These are phyloP conservation scores for Truncatella angustata DNA, from an alignment of 2,329 filamentous ascomycete species.

Conservation along the genomic window DNA sequence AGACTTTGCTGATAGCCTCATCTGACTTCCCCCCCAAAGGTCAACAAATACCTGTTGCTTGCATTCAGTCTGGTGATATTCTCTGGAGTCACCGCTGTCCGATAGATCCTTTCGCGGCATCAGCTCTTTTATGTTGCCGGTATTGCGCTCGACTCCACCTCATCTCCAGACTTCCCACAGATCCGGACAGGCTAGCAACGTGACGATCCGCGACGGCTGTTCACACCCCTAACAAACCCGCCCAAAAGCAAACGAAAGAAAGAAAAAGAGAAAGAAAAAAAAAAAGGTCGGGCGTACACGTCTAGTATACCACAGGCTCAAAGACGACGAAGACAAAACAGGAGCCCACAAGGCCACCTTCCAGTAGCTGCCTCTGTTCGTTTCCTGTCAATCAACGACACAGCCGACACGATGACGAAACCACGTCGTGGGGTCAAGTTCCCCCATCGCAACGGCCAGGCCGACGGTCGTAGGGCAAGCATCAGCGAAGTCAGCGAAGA, in stretches of 20 bases:
- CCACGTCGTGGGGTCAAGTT: constrained; percentile 54
- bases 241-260: no score
- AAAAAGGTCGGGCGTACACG: no score
- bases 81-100: not conserved
- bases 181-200: not conserved
- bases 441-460: constrained; percentile 48
- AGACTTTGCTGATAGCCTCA: not conserved
- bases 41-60: no score
- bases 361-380: not conserved
- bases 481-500: constrained; percentile 70
- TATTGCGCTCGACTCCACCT: not conserved
- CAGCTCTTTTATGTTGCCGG: not conserved
- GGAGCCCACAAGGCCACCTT: not conserved
- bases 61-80: no score
- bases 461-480: constrained; percentile 63
- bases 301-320: no score
- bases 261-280: no score
- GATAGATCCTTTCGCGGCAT: not conserved
- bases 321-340: not conserved
- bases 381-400: not conserved
- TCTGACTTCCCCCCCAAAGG: not conserved
- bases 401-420: constrained; percentile 27
- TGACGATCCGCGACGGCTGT: not conserved
- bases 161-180: not conserved
- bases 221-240: not conserved